phyloP scores from a whole-genome alignment of 2,329 filamentous ascomycete species.

The Massarina eburnea region DNA sequence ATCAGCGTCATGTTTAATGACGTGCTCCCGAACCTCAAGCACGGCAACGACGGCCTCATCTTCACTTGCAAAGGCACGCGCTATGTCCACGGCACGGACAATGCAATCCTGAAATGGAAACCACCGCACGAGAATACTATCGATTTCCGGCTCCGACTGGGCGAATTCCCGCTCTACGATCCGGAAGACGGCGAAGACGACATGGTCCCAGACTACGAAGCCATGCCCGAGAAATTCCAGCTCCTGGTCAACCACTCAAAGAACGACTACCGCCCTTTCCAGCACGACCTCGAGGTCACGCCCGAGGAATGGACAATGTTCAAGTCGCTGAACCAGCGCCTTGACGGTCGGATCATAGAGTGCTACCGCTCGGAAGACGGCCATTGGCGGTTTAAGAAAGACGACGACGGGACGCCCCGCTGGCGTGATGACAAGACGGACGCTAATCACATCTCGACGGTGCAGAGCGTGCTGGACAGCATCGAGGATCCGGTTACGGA shows the following conservation, averaged over 20 bases:
- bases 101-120: constrained; percentile 97
- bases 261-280: constrained; percentile 66
- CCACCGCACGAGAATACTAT: constrained; percentile 92
- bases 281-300: constrained; percentile 64
- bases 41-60: constrained; percentile 95
- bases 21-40: constrained; percentile 78
- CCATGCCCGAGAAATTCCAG: constrained; percentile 67
- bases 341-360: constrained; percentile 89
- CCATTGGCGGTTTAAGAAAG: constrained; percentile 72
- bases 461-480: constrained; percentile 83
- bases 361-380: constrained; percentile 76
- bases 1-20: constrained; percentile 78
- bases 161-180: constrained; percentile 69
- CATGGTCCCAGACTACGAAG: constrained; percentile 73
- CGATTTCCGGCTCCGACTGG: constrained; percentile 80
- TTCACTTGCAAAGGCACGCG: constrained; percentile 86
- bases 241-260: constrained; percentile 71
- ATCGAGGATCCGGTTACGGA: constrained; percentile 85
- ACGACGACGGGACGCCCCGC: constrained; percentile 60
- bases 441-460: constrained; percentile 83
- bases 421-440: constrained; percentile 92
- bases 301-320: constrained; percentile 80
- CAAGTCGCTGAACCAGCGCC: constrained; percentile 70
- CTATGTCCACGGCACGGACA: constrained; percentile 89
- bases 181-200: constrained; percentile 70